Evolutionary conservation across 768 basidiomycete genomes (phyloP), one percentile per base, ranked within the genome.

Genomic region (Mrakia hoshinonis): DNA sequence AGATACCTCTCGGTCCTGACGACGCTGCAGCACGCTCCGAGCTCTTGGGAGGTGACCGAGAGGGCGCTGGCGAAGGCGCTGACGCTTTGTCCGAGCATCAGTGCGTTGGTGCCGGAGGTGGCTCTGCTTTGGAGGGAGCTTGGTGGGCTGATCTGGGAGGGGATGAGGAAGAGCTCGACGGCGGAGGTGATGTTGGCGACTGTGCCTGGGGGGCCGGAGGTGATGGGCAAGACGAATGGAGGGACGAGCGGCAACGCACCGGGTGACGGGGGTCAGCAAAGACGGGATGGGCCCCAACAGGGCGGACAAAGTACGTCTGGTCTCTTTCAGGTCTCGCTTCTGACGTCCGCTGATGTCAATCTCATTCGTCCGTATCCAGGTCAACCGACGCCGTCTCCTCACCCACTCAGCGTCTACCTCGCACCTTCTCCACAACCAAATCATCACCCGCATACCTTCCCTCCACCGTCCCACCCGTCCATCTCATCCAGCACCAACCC

Each of bases 31-130:
- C 65, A 36, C 4, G 39, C 70, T 7, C 70, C 65, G 0, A 12
- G 20, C 20, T 72, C 55, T 1, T 72, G 70, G 70, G 70, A 72
- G 34, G 36, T 67, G 24, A 38, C 70, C 31, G 70, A 72, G 36
- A n/a, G 70, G 20, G 65, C 64, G 0, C 58, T 72, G 20, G 70
- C 70, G 13, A 72, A 72, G 36, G 52, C 64, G 13, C 18, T 72
- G 29, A 43, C 70, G 31, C 49, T 72, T 15, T 58, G 66, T 22
- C 70, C 70, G 18, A 49, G 46, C 15, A 65, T 72, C 20, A 46
- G 52, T 18, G 46, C 55, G 36, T 54, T 68, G 22, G 67, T 68
- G 15, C 67, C 67, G 5, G 67, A 58, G 26, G 67, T 68, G 13
- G 39, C 36, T 13, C 31, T 20, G 22, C 20, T 72, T 31, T 60